Percentiles rank a stretch among this genome's conserved stretches.
phyloP scores from a whole-genome alignment of 768 basidiomycete species.

The Collybiopsis luxurians region DNA sequence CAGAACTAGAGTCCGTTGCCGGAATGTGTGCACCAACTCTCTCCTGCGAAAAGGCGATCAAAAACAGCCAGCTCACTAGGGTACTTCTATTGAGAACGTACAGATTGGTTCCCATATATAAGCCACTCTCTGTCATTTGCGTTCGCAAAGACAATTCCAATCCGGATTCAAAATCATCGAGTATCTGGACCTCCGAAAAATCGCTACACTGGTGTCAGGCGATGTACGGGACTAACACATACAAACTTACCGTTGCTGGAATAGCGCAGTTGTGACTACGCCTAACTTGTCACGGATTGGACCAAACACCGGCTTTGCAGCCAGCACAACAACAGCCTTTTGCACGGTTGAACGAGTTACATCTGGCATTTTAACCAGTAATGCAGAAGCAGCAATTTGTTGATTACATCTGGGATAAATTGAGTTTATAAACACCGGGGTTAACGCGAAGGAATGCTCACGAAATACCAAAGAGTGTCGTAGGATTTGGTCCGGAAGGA shows the following conservation, averaged over 20 bases:
- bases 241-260: slow-evolving; percentile 64
- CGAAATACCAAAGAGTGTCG: slow-evolving; percentile 96
- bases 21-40: slow-evolving; percentile 90
- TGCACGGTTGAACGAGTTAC: slow-evolving; percentile 96
- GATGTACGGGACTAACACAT: neutral
- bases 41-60: slow-evolving; percentile 46
- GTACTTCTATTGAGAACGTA: neutral
- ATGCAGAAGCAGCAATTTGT: slow-evolving; percentile 78
- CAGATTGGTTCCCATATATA: slow-evolving; percentile 83
- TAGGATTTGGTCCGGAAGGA: slow-evolving; percentile 62
- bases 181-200: slow-evolving; percentile 81
- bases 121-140: slow-evolving; percentile 86
- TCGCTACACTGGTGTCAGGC: slow-evolving; percentile 46
- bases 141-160: slow-evolving; percentile 73
- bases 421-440: neutral
- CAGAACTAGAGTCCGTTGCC: slow-evolving; percentile 89
- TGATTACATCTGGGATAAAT: slow-evolving; percentile 74
- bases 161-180: slow-evolving; percentile 83
- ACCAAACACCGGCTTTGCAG: slow-evolving; percentile 88
- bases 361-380: slow-evolving; percentile 77
- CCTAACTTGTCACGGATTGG: slow-evolving; percentile 94
- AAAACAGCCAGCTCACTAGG: neutral
- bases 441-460: slow-evolving; percentile 35
- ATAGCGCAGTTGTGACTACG: slow-evolving; percentile 89
- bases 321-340: slow-evolving; percentile 95